A percentile compares a stretch with the other conserved stretches of the same genome.
Evolutionary conservation across 805 yeast species (phyloP).

Genomic region (Kluyveromyces siamensis): DNA sequence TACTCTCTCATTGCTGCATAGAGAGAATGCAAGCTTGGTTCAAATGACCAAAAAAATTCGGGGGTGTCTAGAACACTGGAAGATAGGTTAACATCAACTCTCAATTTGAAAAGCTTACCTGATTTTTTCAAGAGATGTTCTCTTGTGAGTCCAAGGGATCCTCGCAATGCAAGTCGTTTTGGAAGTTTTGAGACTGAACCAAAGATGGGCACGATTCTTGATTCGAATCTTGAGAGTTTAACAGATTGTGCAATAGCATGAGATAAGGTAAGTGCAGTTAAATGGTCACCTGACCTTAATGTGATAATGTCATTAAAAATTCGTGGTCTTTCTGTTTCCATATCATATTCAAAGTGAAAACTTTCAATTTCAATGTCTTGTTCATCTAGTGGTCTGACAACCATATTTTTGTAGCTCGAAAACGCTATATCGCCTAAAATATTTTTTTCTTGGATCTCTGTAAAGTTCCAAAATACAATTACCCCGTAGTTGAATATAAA

Average conservation of each 20-base stretch:
- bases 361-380: constrained; percentile 90
- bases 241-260: constrained; percentile 97
- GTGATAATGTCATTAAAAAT: constrained; percentile 94
- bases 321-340: constrained; percentile 52
- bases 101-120: constrained; percentile 78
- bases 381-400: constrained; percentile 69
- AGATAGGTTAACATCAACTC: constrained; percentile 89
- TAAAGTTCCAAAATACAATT: constrained; percentile 96
- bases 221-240: constrained; percentile 82
- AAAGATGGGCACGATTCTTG: constrained; percentile 76
- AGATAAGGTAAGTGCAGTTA: constrained; percentile 85
- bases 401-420: constrained; percentile 41
- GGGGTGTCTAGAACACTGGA: constrained; percentile 92
- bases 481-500: constrained; percentile 89
- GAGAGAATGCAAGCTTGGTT: constrained; percentile 90
- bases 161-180: constrained; percentile 81
- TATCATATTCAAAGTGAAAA: constrained; percentile 42
- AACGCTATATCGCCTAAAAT: constrained; percentile 79
- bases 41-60: constrained; percentile 91
- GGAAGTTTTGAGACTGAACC: constrained; percentile 86
- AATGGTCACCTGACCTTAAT: constrained; percentile 80
- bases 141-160: constrained; percentile 74
- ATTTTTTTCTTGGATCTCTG: constrained; percentile 87
- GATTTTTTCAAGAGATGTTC: constrained; percentile 81
- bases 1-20: constrained; percentile 87